Conservation (phyloP, 2,329 filamentous ascomycete genomes). For the Alternaria longipes region DNA sequence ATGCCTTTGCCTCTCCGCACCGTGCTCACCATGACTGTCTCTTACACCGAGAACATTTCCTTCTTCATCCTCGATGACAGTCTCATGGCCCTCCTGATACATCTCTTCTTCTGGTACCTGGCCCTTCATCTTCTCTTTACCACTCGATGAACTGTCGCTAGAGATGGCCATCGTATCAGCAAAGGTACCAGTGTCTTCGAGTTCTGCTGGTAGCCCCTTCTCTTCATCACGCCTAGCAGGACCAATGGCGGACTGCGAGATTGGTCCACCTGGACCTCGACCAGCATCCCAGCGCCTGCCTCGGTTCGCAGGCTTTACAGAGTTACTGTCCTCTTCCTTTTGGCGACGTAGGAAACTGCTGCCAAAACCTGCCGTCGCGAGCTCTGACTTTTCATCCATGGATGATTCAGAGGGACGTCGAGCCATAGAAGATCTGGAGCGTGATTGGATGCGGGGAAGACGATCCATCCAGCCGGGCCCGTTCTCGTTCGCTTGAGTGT, state of each 20-base stretch:
- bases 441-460: conserved; percentile 81
- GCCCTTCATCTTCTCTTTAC: conserved; percentile 45
- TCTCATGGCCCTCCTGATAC: conserved; percentile 80
- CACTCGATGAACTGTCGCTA: conserved; percentile 46
- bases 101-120: conserved; percentile 65
- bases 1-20: conserved; percentile 69
- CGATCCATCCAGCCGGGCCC: conserved; percentile 95
- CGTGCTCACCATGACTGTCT: conserved; percentile 54
- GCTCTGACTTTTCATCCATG: conserved; percentile 66
- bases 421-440: conserved; percentile 77
- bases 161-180: conserved; percentile 55
- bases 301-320: conserved; percentile 63
- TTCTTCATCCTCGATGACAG: conserved; percentile 84
- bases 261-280: conserved; percentile 82
- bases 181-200: conserved; percentile 55
- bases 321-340: conserved; percentile 73
- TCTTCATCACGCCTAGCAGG: conserved; percentile 61
- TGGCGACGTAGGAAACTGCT: conserved; percentile 83
- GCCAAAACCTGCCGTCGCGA: conserved; percentile 72
- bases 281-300: conserved; percentile 75
- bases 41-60: conserved; percentile 83
- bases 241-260: conserved; percentile 88
- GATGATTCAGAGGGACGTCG: conserved; percentile 69
- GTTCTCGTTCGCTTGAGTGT: conserved; percentile 88
- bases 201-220: conserved; percentile 45